Base-by-base conservation (phyloP, 2,329 filamentous ascomycete species). In the Exophiala sideris region DNA sequence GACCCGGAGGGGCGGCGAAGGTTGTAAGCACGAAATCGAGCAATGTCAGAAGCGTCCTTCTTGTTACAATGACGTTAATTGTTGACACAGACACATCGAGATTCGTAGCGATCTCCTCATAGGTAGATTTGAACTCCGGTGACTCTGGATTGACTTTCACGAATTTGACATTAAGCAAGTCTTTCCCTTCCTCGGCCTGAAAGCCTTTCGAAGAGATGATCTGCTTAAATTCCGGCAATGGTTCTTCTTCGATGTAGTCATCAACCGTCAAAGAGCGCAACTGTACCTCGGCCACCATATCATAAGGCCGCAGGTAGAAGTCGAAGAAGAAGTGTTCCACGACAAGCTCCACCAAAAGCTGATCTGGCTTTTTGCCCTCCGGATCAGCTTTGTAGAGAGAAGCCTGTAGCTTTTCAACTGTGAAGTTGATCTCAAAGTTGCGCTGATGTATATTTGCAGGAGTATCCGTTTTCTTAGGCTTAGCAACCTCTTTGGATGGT, bases 401-500 rank as follows among this genome's bases (percentile, higher is more conserved):
- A 2, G 94, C 94, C 71, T 95, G 91, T 42, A 99, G 80, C 57
- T 88, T 90, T 65, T 96, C 94, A 34, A 99, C 94, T 7, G 89
- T 91, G 70, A 99, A 99, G 62, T 91, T 95, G 74, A 99, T 89
- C 68, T 99, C 91, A 63, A 99, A 97, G 60, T 87, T 92, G 41
- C 89, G 87, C 65, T 96, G 91, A 64, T 95, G 89, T 44, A 94
- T 76, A 65, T 88, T 89, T 52, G 53, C 51, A 8, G 54, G 67
- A 52, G 73, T 72, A 51, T 66, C 66, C 11, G 57, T 81, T 57
- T 91, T 84, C 65, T 89, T 81, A 55, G 87, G 88, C 32, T 79
- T 74, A 33, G 87, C 88, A 32, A 79, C 74, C 33, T 86, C 74
- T 33, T 86, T 81, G 5, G 83, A 75, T 33, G 86, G 79, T 35